phyloP scores from a whole-genome alignment of 805 yeast species.

The Starmerella sirachaensis region DNA sequence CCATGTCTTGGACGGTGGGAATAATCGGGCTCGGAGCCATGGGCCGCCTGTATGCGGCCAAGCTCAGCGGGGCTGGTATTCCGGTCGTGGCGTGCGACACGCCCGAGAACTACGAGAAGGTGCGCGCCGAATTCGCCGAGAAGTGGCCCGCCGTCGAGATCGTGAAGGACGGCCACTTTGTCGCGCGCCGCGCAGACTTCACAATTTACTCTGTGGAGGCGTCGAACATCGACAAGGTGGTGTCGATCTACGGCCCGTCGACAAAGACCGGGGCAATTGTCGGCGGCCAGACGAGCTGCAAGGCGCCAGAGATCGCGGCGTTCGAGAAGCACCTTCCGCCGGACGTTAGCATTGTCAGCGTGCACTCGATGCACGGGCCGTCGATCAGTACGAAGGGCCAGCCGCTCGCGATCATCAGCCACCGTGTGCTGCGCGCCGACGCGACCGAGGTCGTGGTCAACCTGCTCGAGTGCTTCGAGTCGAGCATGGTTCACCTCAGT shows the following conservation, averaged over 20 bases:
- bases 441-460: constrained; percentile 49
- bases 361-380: constrained; percentile 94
- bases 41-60: constrained; percentile 79
- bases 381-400: constrained; percentile 79
- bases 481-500: constrained; percentile 62
- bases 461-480: constrained; percentile 59
- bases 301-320: constrained; percentile 77
- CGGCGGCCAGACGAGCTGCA: constrained; percentile 98
- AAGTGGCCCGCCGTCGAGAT: constrained; percentile 34
- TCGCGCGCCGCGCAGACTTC: constrained; percentile 70
- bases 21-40: constrained; percentile 95
- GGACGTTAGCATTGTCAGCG: constrained; percentile 72
- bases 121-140: constrained; percentile 31
- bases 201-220: constrained; percentile 90
- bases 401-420: constrained; percentile 77
- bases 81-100: constrained; percentile 58
- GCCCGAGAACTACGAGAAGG: constrained; percentile 46
- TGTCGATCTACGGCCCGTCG: constrained; percentile 63
- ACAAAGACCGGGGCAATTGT: constrained; percentile 80
- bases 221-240: constrained; percentile 63
- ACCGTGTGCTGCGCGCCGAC: constrained; percentile 43
- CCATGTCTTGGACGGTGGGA: constrained; percentile 52
- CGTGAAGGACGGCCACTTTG: constrained; percentile 68
- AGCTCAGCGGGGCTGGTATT: constrained; percentile 78
- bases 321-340: constrained; percentile 63